Evolutionary conservation across 345 rosid genomes (phyloP).

Genomic region (Citrus unshiu): DNA sequence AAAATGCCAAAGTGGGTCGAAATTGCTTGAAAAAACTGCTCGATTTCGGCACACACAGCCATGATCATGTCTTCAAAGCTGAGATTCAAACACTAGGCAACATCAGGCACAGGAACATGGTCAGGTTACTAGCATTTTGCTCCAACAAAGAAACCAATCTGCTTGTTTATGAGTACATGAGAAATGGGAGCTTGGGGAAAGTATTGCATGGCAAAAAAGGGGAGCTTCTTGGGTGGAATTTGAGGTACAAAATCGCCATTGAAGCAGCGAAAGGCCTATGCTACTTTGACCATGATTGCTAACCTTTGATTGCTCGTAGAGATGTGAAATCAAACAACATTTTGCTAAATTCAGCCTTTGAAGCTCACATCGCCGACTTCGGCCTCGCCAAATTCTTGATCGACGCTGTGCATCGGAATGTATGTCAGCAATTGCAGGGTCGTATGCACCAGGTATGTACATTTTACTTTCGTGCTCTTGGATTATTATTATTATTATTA

Average conservation of each 20-base stretch:
- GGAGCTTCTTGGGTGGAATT: conserved; percentile 44
- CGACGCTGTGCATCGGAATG: conserved; percentile 26
- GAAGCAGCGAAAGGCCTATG: conserved; percentile 73
- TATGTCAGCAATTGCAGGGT: no score
- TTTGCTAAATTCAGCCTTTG: conserved; percentile 52
- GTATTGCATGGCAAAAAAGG: conserved; percentile 56
- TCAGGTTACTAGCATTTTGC: conserved; percentile 36
- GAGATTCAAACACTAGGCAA: conserved; percentile 63
- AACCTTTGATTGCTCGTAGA: conserved; percentile 54
- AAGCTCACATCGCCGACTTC: conserved; percentile 71
- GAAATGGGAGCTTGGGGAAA: conserved; percentile 61
- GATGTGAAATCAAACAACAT: conserved; percentile 75
- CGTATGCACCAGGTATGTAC: conserved; percentile 28
- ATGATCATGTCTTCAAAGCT: conserved; percentile 58
- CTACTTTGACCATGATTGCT: conserved; percentile 71
- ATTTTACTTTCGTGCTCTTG: no score
- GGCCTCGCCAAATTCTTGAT: conserved; percentile 65
- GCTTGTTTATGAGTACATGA: conserved; percentile 66
- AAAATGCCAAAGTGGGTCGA: conserved; percentile 51
- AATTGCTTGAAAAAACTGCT: conserved; percentile 63
- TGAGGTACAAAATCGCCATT: conserved; percentile 53
- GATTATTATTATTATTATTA: background rate
- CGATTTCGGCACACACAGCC: conserved; percentile 36
- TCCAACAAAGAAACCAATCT: conserved; percentile 49
- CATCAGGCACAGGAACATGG: conserved; percentile 69